Conservation (phyloP, 2,329 filamentous ascomycete species). For the Ophiostoma fasciatum region DNA sequence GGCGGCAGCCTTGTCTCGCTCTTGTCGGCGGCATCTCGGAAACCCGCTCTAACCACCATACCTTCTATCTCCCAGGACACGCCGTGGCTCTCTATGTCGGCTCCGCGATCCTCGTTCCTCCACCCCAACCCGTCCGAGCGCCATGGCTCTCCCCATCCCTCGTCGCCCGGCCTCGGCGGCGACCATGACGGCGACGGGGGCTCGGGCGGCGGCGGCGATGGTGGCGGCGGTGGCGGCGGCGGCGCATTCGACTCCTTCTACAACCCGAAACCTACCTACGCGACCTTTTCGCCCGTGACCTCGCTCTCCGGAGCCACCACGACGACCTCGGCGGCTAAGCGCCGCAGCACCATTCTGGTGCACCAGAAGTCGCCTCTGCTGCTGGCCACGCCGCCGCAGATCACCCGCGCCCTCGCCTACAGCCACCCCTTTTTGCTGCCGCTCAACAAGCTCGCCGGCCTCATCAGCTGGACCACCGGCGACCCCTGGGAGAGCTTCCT, state of each 20-base stretch:
- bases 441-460: slow-evolving; percentile 68
- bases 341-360: slow-evolving; percentile 82
- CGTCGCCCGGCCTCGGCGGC: slow-evolving; percentile 3
- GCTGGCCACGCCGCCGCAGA: slow-evolving; percentile 82
- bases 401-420: slow-evolving; percentile 87
- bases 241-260: slow-evolving; percentile 16
- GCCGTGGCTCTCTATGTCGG: slow-evolving; percentile 41
- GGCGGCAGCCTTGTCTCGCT: not conserved
- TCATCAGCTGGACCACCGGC: slow-evolving; percentile 85
- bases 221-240: slow-evolving; percentile 9
- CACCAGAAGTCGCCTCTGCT: slow-evolving; percentile 93
- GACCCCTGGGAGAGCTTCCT: slow-evolving; percentile 98
- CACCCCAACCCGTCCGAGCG: slow-evolving; percentile 14
- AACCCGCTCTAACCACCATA: no score
- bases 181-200: slow-evolving; percentile 8
- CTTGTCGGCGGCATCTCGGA: slow-evolving; percentile 1
- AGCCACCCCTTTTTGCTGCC: slow-evolving; percentile 89
- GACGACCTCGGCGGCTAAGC: slow-evolving; percentile 46
- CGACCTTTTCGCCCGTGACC: slow-evolving; percentile 76
- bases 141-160: slow-evolving; percentile 16
- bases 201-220: slow-evolving; percentile 11
- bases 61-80: no score
- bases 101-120: slow-evolving; percentile 23
- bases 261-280: slow-evolving; percentile 55
- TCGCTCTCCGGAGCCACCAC: slow-evolving; percentile 47